Percentiles rank a stretch among this genome's conserved stretches.
These are phyloP conservation scores for Sugiyamaella pinicola DNA, from an alignment of 1,139 yeast genomes.

Conservation along the genomic window DNA sequence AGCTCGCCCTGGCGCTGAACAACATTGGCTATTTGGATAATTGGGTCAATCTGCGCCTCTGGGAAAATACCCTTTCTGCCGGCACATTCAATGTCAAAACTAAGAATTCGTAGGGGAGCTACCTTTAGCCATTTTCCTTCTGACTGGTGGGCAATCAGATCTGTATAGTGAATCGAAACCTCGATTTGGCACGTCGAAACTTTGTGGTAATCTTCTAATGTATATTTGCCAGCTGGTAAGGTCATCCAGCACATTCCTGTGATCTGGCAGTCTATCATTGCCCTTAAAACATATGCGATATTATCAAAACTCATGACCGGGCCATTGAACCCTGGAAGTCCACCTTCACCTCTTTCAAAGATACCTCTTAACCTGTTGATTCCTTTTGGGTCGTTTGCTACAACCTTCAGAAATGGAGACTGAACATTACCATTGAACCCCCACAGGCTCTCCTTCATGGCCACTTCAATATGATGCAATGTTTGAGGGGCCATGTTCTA, in stretches of 20 bases:
- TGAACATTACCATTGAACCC: constrained; percentile 82
- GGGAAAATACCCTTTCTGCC: constrained; percentile 97
- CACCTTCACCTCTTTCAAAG: constrained; percentile 78
- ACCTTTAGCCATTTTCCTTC: constrained; percentile 94
- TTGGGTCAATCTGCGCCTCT: constrained; percentile 90
- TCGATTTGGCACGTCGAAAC: constrained; percentile 87
- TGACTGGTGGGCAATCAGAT: constrained; percentile 76
- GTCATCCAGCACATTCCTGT: constrained; percentile 99
- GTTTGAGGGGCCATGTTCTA: constrained; percentile 22
- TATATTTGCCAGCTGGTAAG: constrained; percentile 73
- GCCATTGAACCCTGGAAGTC: constrained; percentile 46
- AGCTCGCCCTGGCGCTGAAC: constrained; percentile 79
- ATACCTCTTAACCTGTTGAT: constrained; percentile 70
- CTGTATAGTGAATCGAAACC: constrained; percentile 65
- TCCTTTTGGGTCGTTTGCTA: constrained; percentile 63
- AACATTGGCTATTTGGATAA: constrained; percentile 95
- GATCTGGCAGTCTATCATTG: constrained; percentile 85
- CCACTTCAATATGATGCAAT: constrained; percentile 59
- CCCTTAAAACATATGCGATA: constrained; percentile 76
- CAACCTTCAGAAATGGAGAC: constrained; percentile 77
- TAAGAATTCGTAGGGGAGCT: constrained; percentile 90
- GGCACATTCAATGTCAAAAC: constrained; percentile 98
- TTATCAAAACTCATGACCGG: constrained; percentile 78
- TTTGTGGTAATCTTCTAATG: constrained; percentile 45
- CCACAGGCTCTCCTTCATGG: constrained; percentile 85